Percentiles rank a stretch among this genome's conserved stretches.
Evolutionary conservation across 176 grass and related monocot genomes (phyloP).

Genomic region (sorghum (Sorghum bicolor)): DNA sequence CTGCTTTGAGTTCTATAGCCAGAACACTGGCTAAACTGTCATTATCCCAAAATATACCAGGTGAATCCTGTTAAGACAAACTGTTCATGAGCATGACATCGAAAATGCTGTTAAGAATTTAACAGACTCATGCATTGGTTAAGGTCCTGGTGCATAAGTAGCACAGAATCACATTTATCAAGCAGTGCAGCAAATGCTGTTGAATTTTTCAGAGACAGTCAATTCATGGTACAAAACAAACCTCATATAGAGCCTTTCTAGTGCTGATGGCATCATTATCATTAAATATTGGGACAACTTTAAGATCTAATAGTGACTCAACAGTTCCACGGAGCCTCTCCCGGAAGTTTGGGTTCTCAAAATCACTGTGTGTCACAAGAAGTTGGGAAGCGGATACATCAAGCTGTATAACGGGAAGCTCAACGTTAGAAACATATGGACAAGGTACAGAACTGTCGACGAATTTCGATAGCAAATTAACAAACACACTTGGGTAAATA

Average conservation of each 20-base stretch:
- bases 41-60: constrained; percentile 99
- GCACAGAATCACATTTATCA: not conserved
- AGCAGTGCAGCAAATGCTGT: not conserved
- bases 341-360: constrained; percentile 76
- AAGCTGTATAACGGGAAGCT: constrained; percentile 59
- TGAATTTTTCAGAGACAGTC: not conserved
- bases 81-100: constrained; percentile 3
- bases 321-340: constrained; percentile 70
- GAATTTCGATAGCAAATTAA: constrained; percentile 13
- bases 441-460: not conserved
- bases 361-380: constrained; percentile 94
- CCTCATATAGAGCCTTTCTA: constrained; percentile 96
- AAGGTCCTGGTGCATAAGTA: not conserved
- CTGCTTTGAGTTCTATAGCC: constrained; percentile 85
- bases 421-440: constrained; percentile 22
- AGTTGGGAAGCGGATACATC: constrained; percentile 92
- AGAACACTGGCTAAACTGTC: constrained; percentile 95
- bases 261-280: constrained; percentile 99
- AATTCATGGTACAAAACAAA: constrained; percentile 33
- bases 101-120: not conserved
- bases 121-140: not conserved
- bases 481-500: constrained; percentile 83
- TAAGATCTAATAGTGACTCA: constrained; percentile 61
- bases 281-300: constrained; percentile 93
- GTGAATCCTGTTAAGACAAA: constrained; percentile 71